phyloP scores from a whole-genome alignment of 176 grass and related monocot species.

The Otatea glauca region DNA sequence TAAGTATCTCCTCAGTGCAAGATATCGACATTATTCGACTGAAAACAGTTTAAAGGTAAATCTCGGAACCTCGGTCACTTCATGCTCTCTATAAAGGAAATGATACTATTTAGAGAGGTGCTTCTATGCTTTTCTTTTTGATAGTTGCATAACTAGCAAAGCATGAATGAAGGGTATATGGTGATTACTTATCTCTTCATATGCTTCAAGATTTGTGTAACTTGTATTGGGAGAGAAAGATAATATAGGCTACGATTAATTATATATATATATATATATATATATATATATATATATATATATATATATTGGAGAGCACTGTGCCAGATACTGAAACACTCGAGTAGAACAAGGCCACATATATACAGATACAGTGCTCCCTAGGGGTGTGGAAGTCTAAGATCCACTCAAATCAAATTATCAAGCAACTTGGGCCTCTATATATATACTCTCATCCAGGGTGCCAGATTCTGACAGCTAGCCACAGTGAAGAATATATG shows the following conservation, averaged over 20 bases:
- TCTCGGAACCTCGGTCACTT: background rate
- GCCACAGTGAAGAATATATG: constrained; percentile 39
- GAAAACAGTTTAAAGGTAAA: background rate
- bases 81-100: constrained; percentile 7
- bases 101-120: background rate
- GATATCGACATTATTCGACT: constrained; percentile 11
- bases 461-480: constrained; percentile 34
- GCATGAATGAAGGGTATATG: too few species aligned
- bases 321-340: background rate
- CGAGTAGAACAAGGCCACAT: background rate
- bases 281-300: too few species aligned
- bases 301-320: background rate
- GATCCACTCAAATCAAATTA: constrained; percentile 55
- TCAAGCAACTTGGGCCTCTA: constrained; percentile 34
- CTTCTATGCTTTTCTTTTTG: too few species aligned
- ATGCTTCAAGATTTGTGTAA: too few species aligned
- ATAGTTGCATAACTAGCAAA: too few species aligned
- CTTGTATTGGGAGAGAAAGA: background rate
- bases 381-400: constrained; percentile 29
- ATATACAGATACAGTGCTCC: background rate
- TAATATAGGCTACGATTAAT: background rate
- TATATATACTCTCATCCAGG: background rate
- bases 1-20: background rate
- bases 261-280: too few species aligned
- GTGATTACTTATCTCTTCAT: too few species aligned